Conservation (phyloP, 129 eudicot genomes). For the Tanacetum coccineum region DNA sequence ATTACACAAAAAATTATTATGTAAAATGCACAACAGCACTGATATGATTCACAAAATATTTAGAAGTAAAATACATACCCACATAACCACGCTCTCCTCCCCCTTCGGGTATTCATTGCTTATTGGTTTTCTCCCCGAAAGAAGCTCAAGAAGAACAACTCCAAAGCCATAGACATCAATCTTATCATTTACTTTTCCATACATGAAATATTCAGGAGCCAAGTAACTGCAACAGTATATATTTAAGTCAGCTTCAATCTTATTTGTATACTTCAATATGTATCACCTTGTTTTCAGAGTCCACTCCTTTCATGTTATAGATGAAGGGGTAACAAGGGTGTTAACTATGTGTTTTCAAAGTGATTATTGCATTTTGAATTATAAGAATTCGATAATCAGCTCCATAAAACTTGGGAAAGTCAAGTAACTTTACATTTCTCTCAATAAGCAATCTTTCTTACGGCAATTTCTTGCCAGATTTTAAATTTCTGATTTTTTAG, state of each 20-base stretch:
- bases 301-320: too few species aligned
- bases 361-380: too few species aligned
- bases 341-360: too few species aligned
- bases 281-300: too few species aligned
- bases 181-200: conserved; percentile 89
- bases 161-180: conserved; percentile 94
- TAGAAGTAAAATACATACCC: conserved; percentile 52
- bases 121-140: conserved; percentile 90
- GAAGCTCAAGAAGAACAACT: conserved; percentile 97
- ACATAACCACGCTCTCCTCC: conserved; percentile 87
- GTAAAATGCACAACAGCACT: background rate
- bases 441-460: background rate
- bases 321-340: too few species aligned
- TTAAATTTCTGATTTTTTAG: background rate
- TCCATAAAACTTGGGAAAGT: background rate
- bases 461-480: background rate
- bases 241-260: conserved; percentile 14
- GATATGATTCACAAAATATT: conserved; percentile 3
- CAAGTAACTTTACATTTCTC: background rate
- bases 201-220: conserved; percentile 98
- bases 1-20: background rate
- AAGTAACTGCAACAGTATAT: conserved; percentile 53
- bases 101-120: conserved; percentile 79
- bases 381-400: too few species aligned
- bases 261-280: background rate